A percentile compares a stretch with the other conserved stretches of the same genome.
These are phyloP conservation scores for Cryptosporidium felis DNA, from an alignment of 169 alveolate genomes.

Conservation along the genomic window DNA sequence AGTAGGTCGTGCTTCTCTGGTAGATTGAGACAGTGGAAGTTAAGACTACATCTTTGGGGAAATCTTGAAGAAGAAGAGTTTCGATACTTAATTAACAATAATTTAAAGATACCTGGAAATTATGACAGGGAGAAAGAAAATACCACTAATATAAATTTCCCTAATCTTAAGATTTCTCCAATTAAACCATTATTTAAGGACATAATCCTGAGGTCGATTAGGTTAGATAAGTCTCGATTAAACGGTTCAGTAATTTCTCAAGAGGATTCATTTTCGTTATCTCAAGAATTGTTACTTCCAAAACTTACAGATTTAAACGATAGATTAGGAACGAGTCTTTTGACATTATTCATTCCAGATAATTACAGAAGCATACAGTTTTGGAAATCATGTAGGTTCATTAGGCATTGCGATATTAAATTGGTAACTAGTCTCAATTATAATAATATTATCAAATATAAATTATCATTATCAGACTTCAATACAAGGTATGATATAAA, in stretches of 20 bases:
- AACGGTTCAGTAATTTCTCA: neutral
- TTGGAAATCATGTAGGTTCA: slow-evolving; percentile 53
- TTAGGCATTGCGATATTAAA: slow-evolving; percentile 21
- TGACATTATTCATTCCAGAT: slow-evolving; percentile 53
- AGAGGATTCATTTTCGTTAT: neutral
- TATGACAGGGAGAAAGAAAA: too few species aligned
- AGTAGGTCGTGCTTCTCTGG: slow-evolving; percentile 65
- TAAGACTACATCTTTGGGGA: slow-evolving; percentile 68
- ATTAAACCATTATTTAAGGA: neutral
- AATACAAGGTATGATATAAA: slow-evolving; percentile 2
- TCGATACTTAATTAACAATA: slow-evolving; percentile 7
- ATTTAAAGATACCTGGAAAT: slow-evolving; percentile 24
- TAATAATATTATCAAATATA: neutral
- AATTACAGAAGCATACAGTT: slow-evolving; percentile 39
- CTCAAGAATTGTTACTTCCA: slow-evolving; percentile 2
- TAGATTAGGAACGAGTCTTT: neutral
- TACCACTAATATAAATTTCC: neutral
- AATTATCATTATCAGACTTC: slow-evolving; percentile 9
- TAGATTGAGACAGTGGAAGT: slow-evolving; percentile 58
- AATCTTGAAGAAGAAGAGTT: slow-evolving; percentile 35
- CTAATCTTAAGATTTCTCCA: slow-evolving; percentile 29
- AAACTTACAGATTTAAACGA: neutral
- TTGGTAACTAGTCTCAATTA: neutral
- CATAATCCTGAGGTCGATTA: neutral
- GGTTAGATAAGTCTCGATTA: neutral